These are phyloP conservation scores for Plasmodium inui DNA, from an alignment of 169 alveolate species.

Conservation along the genomic window DNA sequence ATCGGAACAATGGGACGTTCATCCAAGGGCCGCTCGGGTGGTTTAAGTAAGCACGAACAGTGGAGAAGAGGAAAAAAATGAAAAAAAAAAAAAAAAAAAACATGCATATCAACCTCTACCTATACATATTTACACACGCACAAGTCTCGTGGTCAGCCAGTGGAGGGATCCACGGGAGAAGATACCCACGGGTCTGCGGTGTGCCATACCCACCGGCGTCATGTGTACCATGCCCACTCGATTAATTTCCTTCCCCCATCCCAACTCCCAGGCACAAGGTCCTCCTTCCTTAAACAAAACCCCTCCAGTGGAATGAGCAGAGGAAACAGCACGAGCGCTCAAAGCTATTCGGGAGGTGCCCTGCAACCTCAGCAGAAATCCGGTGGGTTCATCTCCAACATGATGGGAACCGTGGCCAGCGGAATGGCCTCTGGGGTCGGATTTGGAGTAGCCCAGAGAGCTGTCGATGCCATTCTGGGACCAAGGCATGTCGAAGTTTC, in stretches of 20 bases:
- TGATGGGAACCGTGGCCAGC: slow-evolving; percentile 77
- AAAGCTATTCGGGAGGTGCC: slow-evolving; percentile 44
- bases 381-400: slow-evolving; percentile 70
- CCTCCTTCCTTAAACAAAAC: slow-evolving; percentile 20
- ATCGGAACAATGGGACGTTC: slow-evolving; percentile 67
- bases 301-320: slow-evolving; percentile 42
- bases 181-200: background rate
- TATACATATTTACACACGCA: background rate
- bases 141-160: background rate
- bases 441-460: slow-evolving; percentile 78
- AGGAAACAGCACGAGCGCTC: slow-evolving; percentile 49
- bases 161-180: background rate
- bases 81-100: background rate
- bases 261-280: slow-evolving; percentile 38
- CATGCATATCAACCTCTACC: background rate
- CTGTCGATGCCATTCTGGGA: slow-evolving; percentile 72
- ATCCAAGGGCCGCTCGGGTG: slow-evolving; percentile 66
- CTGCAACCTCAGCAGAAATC: slow-evolving; percentile 40
- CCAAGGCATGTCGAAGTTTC: slow-evolving; percentile 76
- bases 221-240: background rate
- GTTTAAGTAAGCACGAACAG: slow-evolving; percentile 51
- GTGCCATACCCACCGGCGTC: background rate
- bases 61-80: background rate
- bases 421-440: slow-evolving; percentile 80
- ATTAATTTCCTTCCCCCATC: background rate